Conservation (phyloP, 2,329 filamentous ascomycete genomes). For the Exophiala xenobiotica region DNA sequence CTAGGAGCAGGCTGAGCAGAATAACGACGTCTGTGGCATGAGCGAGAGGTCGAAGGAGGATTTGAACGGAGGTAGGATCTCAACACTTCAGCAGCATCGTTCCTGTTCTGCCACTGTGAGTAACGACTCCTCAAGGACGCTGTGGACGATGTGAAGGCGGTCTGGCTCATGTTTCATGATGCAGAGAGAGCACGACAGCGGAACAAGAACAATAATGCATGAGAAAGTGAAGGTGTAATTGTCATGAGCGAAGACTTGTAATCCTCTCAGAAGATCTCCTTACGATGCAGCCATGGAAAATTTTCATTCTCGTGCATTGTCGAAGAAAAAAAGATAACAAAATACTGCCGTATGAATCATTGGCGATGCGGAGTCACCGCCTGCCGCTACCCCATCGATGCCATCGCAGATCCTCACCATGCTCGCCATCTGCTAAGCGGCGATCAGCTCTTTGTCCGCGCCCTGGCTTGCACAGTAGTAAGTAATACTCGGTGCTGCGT, state of each 20-base stretch:
- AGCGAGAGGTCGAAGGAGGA: conserved; percentile 1
- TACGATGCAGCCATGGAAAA: background rate
- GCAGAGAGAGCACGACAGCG: conserved; percentile 2
- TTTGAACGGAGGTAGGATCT: conserved; percentile 12
- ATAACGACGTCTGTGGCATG: conserved; percentile 14
- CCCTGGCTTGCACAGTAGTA: too few species aligned
- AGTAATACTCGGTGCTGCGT: too few species aligned
- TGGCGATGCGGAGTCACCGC: conserved; percentile 37
- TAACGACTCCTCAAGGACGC: conserved; percentile 24
- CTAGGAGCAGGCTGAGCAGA: conserved; percentile 22
- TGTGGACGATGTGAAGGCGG: conserved; percentile 35
- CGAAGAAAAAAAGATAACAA: background rate
- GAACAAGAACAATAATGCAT: background rate
- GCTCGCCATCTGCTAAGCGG: too few species aligned
- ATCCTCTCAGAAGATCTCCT: too few species aligned
- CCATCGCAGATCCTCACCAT: too few species aligned
- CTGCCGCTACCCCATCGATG: conserved; percentile 17
- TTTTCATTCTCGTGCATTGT: background rate
- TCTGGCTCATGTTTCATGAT: conserved; percentile 39
- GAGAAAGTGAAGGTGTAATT: background rate
- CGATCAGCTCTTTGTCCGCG: too few species aligned
- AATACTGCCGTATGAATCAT: background rate
- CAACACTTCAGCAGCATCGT: conserved; percentile 29
- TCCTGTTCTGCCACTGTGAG: conserved; percentile 34
- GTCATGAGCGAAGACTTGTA: too few species aligned